Percentiles rank a stretch among this genome's conserved stretches.
These are phyloP conservation scores for Mycosphaerelloides madeirae DNA, from an alignment of 2,329 filamentous ascomycete species.

Conservation along the genomic window DNA sequence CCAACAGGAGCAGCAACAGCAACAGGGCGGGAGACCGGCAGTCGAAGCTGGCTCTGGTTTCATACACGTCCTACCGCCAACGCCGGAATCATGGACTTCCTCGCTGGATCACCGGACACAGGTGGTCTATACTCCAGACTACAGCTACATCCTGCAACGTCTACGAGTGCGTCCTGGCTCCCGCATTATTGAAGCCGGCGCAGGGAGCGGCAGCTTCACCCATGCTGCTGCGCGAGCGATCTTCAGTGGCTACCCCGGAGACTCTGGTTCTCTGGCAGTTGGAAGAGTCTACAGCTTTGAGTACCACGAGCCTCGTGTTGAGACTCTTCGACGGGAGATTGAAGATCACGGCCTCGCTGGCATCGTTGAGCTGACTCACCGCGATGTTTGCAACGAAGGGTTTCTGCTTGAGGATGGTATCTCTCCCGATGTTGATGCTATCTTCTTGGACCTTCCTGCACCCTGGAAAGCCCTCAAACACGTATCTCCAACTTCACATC, in stretches of 20 bases:
- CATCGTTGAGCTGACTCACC: conserved; percentile 68
- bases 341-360: conserved; percentile 60
- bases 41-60: conserved; percentile 61
- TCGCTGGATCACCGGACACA: conserved; percentile 78
- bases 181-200: conserved; percentile 72
- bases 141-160: conserved; percentile 76
- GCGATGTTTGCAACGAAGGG: conserved; percentile 72
- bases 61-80: conserved; percentile 71
- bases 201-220: conserved; percentile 78
- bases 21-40: neutral
- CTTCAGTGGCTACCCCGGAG: conserved; percentile 61
- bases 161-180: conserved; percentile 69
- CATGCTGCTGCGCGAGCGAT: conserved; percentile 72
- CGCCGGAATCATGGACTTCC: conserved; percentile 76
- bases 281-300: conserved; percentile 80
- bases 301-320: conserved; percentile 68
- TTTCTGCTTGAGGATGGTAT: conserved; percentile 52
- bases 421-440: conserved; percentile 58
- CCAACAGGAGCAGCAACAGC: neutral
- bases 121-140: conserved; percentile 82
- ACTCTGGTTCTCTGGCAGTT: conserved; percentile 26
- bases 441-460: conserved; percentile 76
- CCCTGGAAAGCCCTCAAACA: conserved; percentile 76
- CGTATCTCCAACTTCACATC: conserved; percentile 55
- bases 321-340: conserved; percentile 66